Percentiles rank a stretch among this genome's conserved stretches.
Evolutionary conservation across 2,329 filamentous ascomycete genomes (phyloP).

Genomic region (Magnaporthiopsis incrustans): DNA sequence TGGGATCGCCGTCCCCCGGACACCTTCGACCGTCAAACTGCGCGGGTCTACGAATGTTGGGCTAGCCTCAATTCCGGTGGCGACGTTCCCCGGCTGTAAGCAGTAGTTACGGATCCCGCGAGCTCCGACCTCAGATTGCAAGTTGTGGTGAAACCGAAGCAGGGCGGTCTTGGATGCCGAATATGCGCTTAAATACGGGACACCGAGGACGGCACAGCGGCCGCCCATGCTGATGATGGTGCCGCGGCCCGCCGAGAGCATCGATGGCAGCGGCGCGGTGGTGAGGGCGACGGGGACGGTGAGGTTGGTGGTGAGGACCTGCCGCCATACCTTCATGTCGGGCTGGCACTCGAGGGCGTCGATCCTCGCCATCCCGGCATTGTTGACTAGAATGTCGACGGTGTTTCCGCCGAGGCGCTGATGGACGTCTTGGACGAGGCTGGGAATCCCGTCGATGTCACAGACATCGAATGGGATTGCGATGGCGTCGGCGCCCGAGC

Average conservation of each 20-base stretch:
- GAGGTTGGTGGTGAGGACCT: constrained; percentile 4
- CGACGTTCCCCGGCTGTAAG: neutral
- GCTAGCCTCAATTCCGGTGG: neutral
- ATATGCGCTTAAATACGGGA: neutral
- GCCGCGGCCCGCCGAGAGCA: neutral
- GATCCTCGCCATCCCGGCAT: neutral
- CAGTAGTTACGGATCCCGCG: neutral
- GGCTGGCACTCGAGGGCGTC: neutral
- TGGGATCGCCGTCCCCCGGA: neutral
- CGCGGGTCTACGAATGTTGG: neutral
- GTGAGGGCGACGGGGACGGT: neutral
- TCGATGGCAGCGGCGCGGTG: neutral
- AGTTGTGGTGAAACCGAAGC: neutral
- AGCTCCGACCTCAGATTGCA: neutral
- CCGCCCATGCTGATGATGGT: neutral
- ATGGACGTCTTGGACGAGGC: neutral
- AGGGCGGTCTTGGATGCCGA: neutral
- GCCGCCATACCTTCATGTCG: constrained; percentile 1
- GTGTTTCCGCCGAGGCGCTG: neutral
- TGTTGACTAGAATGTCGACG: neutral
- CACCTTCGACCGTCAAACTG: neutral
- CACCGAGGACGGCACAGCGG: neutral
- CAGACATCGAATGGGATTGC: neutral
- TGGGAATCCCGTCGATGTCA: neutral
- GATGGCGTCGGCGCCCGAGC: neutral